These are phyloP conservation scores for Magnusiomyces ingens DNA, from an alignment of 1,139 yeast genomes.

Conservation along the genomic window DNA sequence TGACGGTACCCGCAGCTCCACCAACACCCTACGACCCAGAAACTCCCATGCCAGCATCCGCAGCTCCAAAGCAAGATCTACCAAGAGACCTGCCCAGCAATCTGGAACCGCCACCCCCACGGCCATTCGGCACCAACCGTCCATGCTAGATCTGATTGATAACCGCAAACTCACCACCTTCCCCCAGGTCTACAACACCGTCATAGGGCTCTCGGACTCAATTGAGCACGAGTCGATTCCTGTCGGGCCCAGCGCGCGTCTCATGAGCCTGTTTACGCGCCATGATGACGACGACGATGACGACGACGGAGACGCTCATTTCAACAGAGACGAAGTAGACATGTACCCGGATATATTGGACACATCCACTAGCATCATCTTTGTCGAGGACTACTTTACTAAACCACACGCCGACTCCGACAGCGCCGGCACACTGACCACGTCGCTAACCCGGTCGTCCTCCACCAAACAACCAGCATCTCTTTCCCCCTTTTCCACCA, in stretches of 20 bases:
- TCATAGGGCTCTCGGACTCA: not conserved
- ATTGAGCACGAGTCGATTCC: constrained; percentile 5
- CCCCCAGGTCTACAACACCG: constrained; percentile 12
- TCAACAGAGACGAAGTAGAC: not conserved
- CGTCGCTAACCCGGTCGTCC: not conserved
- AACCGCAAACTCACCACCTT: constrained; percentile 10
- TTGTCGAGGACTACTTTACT: constrained; percentile 13
- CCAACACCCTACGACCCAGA: too few species aligned
- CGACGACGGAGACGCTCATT: not conserved
- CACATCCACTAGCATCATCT: not conserved
- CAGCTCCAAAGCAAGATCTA: too few species aligned
- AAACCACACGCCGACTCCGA: not conserved
- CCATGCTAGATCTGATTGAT: constrained; percentile 9
- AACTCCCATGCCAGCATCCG: too few species aligned
- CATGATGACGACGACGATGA: not conserved
- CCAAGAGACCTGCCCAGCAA: too few species aligned
- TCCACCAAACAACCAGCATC: not conserved
- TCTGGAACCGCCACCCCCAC: too few species aligned
- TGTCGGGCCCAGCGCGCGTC: not conserved
- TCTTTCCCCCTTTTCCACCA: constrained; percentile 11
- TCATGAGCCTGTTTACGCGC: not conserved
- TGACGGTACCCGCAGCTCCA: too few species aligned
- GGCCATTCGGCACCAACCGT: not conserved
- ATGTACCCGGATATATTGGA: not conserved
- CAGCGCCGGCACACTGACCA: not conserved